Evolutionary conservation across 768 basidiomycete genomes (phyloP), one percentile per base, ranked within the genome.

Genomic region (Ramaria rubella): DNA sequence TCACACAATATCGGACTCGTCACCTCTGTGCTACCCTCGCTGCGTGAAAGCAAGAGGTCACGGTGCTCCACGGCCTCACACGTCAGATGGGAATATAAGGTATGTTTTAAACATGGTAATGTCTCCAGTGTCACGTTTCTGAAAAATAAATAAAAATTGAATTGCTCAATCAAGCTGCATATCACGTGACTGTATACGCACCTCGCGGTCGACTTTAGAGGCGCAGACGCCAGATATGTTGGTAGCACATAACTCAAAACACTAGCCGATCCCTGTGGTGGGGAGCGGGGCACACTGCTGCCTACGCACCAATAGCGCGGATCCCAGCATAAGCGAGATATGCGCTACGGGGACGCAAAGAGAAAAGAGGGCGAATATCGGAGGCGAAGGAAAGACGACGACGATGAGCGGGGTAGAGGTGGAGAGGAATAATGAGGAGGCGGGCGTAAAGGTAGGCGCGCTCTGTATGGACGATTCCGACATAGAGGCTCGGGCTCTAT

Each of bases 61-160:
- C n/a, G n/a, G 70, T 95, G 94, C 70, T 99, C 95, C 3, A 98
- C 77, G 0, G 94, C 89, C 76, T 99, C 92, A 94, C 17, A 98
- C 87, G 71, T 98, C 87, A 0, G 91, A 84, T 0, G 93, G 82
- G 67, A 98, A 99, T 74, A 95, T 83, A 55, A 99, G 76, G 70
- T 96, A 98, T 12, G 98, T 89, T 11, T 83, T 63, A 98, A 99
- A 68, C 90, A 73, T 54, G 84, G 66, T 3, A 88, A 79, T 0
- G 86, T 87, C 62, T 82, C 82, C 36, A 85, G 64, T 1, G 89
- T 83, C 4, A 80, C 79, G 58, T 81, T 81, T 55, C 87, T 89
- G 57, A n/a, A n/a, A n/a, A n/a, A n/a, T n/a, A n/a, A n/a, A n/a
- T n/a, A 19, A 58, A 17, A 44, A 30, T 26, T 26, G 23, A 48